A percentile compares a stretch with the other conserved stretches of the same genome.
phyloP scores from a whole-genome alignment of 176 grass and related monocot species.

The Eleusine coracana region DNA sequence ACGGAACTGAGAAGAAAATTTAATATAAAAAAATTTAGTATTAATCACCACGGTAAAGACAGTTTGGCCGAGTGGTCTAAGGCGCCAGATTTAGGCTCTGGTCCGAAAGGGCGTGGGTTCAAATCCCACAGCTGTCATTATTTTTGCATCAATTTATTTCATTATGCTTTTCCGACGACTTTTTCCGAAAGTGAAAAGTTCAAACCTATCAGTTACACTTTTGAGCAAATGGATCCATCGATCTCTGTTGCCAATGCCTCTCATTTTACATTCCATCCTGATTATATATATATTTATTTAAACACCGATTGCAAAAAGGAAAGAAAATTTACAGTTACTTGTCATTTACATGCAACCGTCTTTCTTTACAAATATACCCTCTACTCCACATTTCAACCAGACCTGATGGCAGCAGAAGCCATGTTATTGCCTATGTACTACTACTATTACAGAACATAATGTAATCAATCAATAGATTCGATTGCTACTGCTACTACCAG shows the following conservation, averaged over 20 bases:
- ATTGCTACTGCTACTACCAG: background rate
- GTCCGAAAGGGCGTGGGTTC: conserved; percentile 99
- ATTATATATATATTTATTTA: background rate
- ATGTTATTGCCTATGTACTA: conserved; percentile 3
- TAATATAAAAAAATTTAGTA: no score
- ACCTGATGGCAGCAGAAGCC: background rate
- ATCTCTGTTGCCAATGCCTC: no score
- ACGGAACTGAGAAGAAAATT: no score
- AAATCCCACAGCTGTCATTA: conserved; percentile 89
- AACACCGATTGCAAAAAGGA: background rate
- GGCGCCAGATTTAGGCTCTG: conserved; percentile 99
- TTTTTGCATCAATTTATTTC: no score
- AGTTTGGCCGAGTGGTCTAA: conserved; percentile 99
- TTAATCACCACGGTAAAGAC: background rate
- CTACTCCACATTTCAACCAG: background rate
- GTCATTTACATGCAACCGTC: background rate
- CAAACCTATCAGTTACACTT: no score
- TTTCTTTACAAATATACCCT: background rate
- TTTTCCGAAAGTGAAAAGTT: background rate
- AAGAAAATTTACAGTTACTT: background rate
- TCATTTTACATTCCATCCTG: background rate
- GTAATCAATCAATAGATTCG: background rate
- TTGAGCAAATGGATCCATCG: background rate
- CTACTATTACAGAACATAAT: background rate
- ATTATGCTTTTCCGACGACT: no score